These are phyloP conservation scores for Garcia nutans DNA, from an alignment of 345 rosid genomes.

Conservation along the genomic window DNA sequence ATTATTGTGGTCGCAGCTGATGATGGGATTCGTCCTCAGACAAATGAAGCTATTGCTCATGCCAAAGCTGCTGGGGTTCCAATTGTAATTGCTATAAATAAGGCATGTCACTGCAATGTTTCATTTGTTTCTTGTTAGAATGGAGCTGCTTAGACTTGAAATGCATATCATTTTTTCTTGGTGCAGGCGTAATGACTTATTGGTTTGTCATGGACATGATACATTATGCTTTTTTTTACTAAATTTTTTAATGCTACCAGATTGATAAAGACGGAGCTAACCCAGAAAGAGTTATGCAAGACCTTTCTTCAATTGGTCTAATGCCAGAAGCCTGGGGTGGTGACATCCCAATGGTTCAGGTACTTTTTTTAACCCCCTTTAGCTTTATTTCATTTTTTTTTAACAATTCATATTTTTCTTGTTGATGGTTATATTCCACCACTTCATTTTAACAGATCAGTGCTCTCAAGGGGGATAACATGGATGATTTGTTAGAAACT, in stretches of 20 bases:
- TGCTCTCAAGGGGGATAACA: conserved; percentile 85
- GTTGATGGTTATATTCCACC: conserved; percentile 26
- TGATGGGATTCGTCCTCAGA: conserved; percentile 99
- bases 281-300: conserved; percentile 96
- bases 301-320: conserved; percentile 90
- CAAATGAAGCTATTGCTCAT: conserved; percentile 96
- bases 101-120: conserved; percentile 43
- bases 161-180: conserved; percentile 22
- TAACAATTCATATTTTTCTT: conserved; percentile 19
- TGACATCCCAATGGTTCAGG: conserved; percentile 95
- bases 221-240: not conserved
- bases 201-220: conserved; percentile 9
- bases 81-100: conserved; percentile 82
- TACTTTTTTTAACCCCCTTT: conserved; percentile 16
- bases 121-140: conserved; percentile 10
- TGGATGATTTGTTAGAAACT: conserved; percentile 88
- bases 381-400: conserved; percentile 24
- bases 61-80: conserved; percentile 99
- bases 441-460: conserved; percentile 66
- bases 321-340: conserved; percentile 99
- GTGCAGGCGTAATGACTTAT: conserved; percentile 12
- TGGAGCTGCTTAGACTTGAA: conserved; percentile 15
- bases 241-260: conserved; percentile 40
- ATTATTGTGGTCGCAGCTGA: conserved; percentile 97
- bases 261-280: conserved; percentile 97